These are phyloP conservation scores for Lolium perenne DNA, from an alignment of 176 grass and related monocot species.

Conservation along the genomic window DNA sequence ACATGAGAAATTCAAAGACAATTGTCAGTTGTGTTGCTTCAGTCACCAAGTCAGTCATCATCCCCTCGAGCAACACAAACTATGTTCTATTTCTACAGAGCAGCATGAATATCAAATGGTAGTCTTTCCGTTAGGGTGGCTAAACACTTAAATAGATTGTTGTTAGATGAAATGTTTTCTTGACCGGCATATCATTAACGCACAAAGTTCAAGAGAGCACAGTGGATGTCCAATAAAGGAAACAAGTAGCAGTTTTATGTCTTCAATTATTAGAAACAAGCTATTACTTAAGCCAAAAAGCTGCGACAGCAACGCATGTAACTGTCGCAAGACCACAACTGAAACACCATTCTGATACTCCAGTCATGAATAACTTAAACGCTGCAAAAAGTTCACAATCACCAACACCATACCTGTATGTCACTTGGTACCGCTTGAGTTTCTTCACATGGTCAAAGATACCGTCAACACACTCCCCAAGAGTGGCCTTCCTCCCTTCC, in stretches of 20 bases:
- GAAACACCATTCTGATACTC: not conserved
- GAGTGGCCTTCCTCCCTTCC: constrained; percentile 47
- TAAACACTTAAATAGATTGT: not conserved
- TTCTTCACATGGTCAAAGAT: constrained; percentile 28
- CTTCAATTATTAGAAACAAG: not conserved
- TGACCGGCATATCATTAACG: not conserved
- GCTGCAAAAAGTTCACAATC: not conserved
- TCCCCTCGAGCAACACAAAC: not conserved
- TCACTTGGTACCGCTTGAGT: constrained; percentile 17
- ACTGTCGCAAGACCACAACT: not conserved
- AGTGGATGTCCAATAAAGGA: not conserved
- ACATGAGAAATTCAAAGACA: constrained; percentile 7
- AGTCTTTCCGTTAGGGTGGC: not conserved
- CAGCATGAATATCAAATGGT: not conserved
- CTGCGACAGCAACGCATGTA: not conserved
- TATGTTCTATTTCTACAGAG: not conserved
- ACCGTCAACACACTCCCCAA: constrained; percentile 18
- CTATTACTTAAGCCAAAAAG: not conserved
- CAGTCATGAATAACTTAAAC: not conserved
- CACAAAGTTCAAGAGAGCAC: not conserved
- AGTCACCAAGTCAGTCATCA: not conserved
- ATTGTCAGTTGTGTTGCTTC: constrained; percentile 5
- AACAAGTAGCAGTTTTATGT: not conserved
- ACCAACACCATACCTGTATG: constrained; percentile 12
- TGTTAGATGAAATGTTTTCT: constrained; percentile 11